Conservation (phyloP, 257 asterid species). For the Solanum pennellii region DNA sequence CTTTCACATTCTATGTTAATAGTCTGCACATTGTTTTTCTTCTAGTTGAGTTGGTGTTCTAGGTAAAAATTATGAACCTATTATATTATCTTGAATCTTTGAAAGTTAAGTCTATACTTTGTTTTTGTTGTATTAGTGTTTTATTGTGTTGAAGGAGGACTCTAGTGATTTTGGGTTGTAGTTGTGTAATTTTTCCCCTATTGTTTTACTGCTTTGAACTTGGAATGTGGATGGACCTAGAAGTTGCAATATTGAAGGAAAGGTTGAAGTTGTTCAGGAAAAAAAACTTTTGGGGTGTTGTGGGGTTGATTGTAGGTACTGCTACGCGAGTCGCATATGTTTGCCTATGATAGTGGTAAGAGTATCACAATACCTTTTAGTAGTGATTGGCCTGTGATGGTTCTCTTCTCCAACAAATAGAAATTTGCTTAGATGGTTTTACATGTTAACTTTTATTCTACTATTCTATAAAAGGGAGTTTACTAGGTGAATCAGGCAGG, state of each 20-base stretch:
- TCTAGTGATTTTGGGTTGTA: too few species aligned
- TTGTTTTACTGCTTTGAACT: background rate
- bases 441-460: background rate
- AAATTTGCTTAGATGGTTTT: background rate
- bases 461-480: background rate
- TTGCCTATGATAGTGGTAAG: constrained; percentile 58
- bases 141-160: too few species aligned
- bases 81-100: too few species aligned
- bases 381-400: background rate
- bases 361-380: constrained; percentile 34
- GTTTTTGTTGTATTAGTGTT: too few species aligned
- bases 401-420: background rate
- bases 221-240: background rate
- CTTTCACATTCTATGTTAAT: too few species aligned
- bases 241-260: background rate
- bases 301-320: background rate
- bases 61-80: too few species aligned
- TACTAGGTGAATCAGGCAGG: background rate
- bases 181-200: too few species aligned
- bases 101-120: too few species aligned
- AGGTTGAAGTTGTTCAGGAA: background rate
- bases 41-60: too few species aligned
- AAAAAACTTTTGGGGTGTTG: constrained; percentile 30
- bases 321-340: constrained; percentile 29
- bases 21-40: too few species aligned